Evolutionary conservation across 805 yeast genomes (phyloP).

Genomic region (Ogataea nonfermentans): DNA sequence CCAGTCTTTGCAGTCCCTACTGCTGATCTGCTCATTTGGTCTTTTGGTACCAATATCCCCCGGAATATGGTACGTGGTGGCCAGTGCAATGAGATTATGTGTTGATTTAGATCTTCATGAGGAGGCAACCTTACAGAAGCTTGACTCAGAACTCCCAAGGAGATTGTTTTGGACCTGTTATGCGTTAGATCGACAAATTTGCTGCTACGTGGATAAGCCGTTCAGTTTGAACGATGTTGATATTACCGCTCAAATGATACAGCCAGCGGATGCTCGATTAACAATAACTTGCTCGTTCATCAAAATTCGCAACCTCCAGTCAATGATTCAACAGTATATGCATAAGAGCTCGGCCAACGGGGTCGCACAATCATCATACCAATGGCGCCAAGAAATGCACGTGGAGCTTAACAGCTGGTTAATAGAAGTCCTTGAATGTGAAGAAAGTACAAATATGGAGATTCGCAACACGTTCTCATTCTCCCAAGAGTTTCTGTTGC

Average conservation of each 20-base stretch:
- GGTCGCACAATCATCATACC: neutral
- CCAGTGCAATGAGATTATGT: conserved; percentile 42
- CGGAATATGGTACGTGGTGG: conserved; percentile 47
- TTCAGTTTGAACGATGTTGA: conserved; percentile 42
- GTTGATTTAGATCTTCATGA: conserved; percentile 47
- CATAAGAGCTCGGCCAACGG: conserved; percentile 1
- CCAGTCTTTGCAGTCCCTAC: conserved; percentile 39
- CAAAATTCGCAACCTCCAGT: conserved; percentile 19
- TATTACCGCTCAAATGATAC: conserved; percentile 13
- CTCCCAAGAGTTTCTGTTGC: conserved; percentile 15
- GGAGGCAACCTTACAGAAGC: conserved; percentile 25
- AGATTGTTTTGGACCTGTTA: conserved; percentile 48
- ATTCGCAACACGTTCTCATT: neutral
- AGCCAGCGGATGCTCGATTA: conserved; percentile 5
- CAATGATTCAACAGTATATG: conserved; percentile 20
- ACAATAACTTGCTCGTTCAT: conserved; percentile 16
- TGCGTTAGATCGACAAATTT: conserved; percentile 45
- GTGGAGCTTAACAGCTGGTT: conserved; percentile 17
- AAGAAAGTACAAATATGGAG: neutral
- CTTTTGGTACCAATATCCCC: conserved; percentile 47
- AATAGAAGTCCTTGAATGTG: conserved; percentile 9
- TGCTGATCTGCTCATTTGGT: conserved; percentile 41
- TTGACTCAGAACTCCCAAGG: conserved; percentile 19
- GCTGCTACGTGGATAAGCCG: conserved; percentile 46
- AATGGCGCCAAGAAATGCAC: conserved; percentile 19